phyloP scores from a whole-genome alignment of 2,329 filamentous ascomycete species.

The Hypoxylon sp. region DNA sequence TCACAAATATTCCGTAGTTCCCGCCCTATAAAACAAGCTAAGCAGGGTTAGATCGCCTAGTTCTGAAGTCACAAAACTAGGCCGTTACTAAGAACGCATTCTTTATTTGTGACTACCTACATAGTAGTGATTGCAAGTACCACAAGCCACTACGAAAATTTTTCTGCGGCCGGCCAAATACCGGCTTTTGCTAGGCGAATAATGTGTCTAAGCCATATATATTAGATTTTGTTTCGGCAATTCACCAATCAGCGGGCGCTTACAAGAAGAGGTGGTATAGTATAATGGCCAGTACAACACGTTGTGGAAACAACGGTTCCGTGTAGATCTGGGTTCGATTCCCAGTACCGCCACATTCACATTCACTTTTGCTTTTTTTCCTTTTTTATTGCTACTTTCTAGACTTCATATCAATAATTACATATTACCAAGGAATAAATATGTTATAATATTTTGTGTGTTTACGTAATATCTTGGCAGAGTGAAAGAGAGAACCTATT shows the following conservation, averaged over 20 bases:
- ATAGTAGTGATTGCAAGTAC: not conserved
- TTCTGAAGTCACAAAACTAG: not conserved
- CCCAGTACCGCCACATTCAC: slow-evolving; percentile 24
- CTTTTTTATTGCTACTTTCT: not conserved
- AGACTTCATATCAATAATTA: no score
- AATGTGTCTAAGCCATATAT: not conserved
- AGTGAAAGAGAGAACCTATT: no score
- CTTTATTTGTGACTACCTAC: not conserved
- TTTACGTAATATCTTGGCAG: no score
- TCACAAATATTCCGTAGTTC: not conserved
- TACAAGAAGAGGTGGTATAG: slow-evolving; percentile 18
- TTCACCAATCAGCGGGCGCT: slow-evolving; percentile 2
- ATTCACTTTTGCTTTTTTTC: slow-evolving; percentile 5
- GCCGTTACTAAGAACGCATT: not conserved
- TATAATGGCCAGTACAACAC: slow-evolving; percentile 29
- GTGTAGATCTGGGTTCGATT: slow-evolving; percentile 30
- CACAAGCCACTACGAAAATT: not conserved
- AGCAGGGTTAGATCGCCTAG: not conserved
- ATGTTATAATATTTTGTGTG: no score
- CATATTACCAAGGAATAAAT: no score
- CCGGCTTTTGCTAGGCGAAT: not conserved
- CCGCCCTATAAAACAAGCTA: not conserved
- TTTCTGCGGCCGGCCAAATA: not conserved
- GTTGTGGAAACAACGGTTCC: slow-evolving; percentile 24
- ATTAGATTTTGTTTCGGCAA: not conserved